phyloP scores from a whole-genome alignment of 345 rosid species.

The Euphorbia tirucalli region DNA sequence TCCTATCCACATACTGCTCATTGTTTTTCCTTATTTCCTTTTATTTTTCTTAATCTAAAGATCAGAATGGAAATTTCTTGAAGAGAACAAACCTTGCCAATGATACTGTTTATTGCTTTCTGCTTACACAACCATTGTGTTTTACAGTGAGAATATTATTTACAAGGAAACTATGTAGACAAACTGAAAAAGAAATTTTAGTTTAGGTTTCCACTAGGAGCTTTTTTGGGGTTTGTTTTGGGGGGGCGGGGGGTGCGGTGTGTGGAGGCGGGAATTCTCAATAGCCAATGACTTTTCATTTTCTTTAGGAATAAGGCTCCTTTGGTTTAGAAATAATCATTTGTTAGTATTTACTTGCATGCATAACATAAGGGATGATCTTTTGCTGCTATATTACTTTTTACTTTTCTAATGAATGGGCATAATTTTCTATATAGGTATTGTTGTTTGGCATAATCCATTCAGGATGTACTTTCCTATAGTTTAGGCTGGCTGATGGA shows the following conservation, averaged over 20 bases:
- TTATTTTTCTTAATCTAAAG: background rate
- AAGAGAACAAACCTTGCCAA: background rate
- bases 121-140: background rate
- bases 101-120: background rate
- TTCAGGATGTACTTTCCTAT: conserved; percentile 23
- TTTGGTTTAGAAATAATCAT: background rate
- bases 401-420: background rate
- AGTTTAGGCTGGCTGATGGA: conserved; percentile 25
- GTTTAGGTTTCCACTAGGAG: background rate
- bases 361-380: background rate
- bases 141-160: background rate
- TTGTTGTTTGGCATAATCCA: conserved; percentile 20
- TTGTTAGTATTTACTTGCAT: background rate
- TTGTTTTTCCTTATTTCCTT: background rate
- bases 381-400: background rate
- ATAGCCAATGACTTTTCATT: background rate
- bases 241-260: too few species aligned
- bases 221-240: too few species aligned
- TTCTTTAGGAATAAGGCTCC: background rate
- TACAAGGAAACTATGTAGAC: background rate
- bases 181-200: background rate
- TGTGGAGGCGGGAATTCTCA: too few species aligned
- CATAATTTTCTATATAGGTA: conserved; percentile 13
- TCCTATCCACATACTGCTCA: background rate
- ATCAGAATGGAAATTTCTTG: background rate